phyloP scores from a whole-genome alignment of 177 flowering plant genomes.

The Vitis hybrid region DNA sequence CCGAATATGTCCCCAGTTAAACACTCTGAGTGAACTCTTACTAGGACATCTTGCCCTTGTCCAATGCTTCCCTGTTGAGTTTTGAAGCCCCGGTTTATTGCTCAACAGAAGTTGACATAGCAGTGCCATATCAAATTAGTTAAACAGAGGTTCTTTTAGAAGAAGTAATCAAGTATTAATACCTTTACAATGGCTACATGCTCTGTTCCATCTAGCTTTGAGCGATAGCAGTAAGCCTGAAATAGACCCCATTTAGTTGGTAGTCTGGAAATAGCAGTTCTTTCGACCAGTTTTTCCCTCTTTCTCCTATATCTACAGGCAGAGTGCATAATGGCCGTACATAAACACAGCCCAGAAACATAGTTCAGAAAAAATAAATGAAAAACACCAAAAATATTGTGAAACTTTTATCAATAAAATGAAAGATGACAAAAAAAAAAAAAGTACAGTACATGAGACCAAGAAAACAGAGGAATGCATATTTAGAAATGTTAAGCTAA shows the following conservation, averaged over 20 bases:
- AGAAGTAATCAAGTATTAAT: not conserved
- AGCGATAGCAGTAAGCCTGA: conserved; percentile 64
- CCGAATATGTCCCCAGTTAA: conserved; percentile 91
- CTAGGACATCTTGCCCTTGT: conserved; percentile 80
- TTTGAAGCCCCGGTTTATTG: not conserved
- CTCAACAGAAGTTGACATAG: not conserved
- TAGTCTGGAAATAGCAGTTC: conserved; percentile 61
- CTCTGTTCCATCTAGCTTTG: conserved; percentile 80
- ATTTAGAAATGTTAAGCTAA: too few relatives aligned
- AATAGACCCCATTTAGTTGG: conserved; percentile 89
- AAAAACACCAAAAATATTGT: too few relatives aligned
- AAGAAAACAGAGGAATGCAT: too few relatives aligned
- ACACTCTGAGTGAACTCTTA: conserved; percentile 89
- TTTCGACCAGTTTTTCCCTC: conserved; percentile 79
- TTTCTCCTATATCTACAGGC: conserved; percentile 74
- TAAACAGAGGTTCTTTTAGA: not conserved
- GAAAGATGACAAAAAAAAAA: too few relatives aligned
- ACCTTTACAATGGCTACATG: conserved; percentile 67
- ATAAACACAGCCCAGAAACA: too few relatives aligned
- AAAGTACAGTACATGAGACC: too few relatives aligned
- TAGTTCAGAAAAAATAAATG: too few relatives aligned
- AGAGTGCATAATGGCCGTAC: not conserved
- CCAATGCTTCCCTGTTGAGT: conserved; percentile 66
- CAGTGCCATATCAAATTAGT: not conserved
- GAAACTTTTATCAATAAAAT: too few relatives aligned